Conservation (phyloP, 441 rosid species). For the Capsella rubella region DNA sequence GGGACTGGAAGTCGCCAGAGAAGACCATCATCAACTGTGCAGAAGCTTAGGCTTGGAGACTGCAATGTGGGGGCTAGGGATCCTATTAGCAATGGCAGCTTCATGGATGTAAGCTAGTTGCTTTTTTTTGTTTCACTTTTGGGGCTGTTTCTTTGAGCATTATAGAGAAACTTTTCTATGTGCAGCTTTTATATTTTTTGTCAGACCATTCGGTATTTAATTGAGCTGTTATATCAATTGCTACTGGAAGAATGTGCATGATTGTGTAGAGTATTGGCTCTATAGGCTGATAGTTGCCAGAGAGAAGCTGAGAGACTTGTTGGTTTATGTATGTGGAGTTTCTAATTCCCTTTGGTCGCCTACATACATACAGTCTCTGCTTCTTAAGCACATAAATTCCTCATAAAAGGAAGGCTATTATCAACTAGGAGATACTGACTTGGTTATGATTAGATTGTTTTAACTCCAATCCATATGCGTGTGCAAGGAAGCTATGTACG, state of each 20-base stretch:
- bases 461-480: slow-evolving; percentile 1
- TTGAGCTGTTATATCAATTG: slow-evolving; percentile 9
- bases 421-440: not conserved
- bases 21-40: slow-evolving; percentile 70
- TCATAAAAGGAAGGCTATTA: not conserved
- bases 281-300: not conserved
- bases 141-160: not conserved
- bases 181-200: not conserved
- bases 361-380: not conserved
- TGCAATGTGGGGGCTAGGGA: slow-evolving; percentile 60
- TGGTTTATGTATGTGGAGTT: not conserved
- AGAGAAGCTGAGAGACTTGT: too few relatives aligned
- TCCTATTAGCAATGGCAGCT: slow-evolving; percentile 78
- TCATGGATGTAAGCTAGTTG: slow-evolving; percentile 79
- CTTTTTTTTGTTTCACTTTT: not conserved
- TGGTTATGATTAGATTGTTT: not conserved
- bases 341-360: slow-evolving; percentile 17
- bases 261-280: slow-evolving; percentile 6
- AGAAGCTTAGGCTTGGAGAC: slow-evolving; percentile 71
- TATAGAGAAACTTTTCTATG: not conserved
- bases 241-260: slow-evolving; percentile 7
- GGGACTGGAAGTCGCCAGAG: slow-evolving; percentile 81
- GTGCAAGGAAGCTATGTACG: not conserved
- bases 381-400: slow-evolving; percentile 1
- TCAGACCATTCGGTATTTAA: slow-evolving; percentile 5